Evolutionary conservation across 2,329 filamentous ascomycete species (phyloP), one percentile per base, ranked within the genome.

Genomic region (Leptosphaerulina australis): DNA sequence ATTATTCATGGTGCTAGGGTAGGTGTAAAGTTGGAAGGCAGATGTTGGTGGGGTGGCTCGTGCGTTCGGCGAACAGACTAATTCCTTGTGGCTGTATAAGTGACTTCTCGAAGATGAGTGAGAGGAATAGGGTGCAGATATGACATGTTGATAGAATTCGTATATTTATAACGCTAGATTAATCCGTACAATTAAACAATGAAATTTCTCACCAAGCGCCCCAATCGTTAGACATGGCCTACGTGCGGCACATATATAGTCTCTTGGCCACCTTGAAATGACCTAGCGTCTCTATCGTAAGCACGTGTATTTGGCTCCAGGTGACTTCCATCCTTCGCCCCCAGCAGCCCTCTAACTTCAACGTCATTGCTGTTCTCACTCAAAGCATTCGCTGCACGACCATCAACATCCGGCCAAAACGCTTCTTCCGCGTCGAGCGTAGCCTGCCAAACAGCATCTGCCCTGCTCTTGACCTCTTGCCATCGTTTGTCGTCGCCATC

Each of bases 341-440:
- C 49, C 2, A 31, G n/a, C 15, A 50, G 18, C 11, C 39, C 36
- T 2, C 48, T 15, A 12, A 44, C 14, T n/a, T 45, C 47, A 4
- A 35, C 30, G 4, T 17, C 25, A n/a, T 37, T 44, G 9, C 21
- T 25, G n/a, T 22, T 31, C 5, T n/a, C 24, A 10, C 9, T 30
- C 28, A 17, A 10, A 14, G 10, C 22, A 10, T 31, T 18, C 8
- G 20, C 15, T 15, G 28, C 15, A 8, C 45, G 30, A 10, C 29
- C 50, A 10, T 44, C 50, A 11, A 66, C 56, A 22, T 58, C 41
- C 3, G 68, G 68, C 69, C 69, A 72, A 30, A 72, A 72, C 3
- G 56, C 62, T 47, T 67, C 68, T 50, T 72, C 69, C 10, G 67
- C 66, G 50, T 69, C 66, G 20, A 72, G 36, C 25, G 70, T 48